Base-by-base conservation (phyloP, 306 rosid species). In the Rubus parviflorus region DNA sequence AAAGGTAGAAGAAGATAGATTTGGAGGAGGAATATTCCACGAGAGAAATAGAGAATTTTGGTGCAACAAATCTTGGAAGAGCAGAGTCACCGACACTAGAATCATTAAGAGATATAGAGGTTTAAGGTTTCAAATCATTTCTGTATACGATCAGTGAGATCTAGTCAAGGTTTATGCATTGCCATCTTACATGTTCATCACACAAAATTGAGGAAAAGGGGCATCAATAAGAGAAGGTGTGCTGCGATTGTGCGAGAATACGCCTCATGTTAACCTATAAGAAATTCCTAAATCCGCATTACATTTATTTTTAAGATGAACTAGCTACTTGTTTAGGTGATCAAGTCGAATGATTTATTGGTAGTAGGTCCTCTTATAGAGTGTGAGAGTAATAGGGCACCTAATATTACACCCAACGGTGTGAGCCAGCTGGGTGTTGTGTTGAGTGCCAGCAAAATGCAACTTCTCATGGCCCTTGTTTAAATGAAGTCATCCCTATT, bases 81-180 rank as follows among this genome's bases (percentile, higher is more conserved):
- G 43, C 4, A 25, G 12, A 46, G 78, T 14, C 78, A 74, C 78
- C 78, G 78, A 61, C 60, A 46, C 70, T 45, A 5, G 25, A 58
- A 58, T 58, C 54, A 25, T 14, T 54, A 20, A n/a, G 1, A 54
- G 22, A 54, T n/a, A 5, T 3, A 7, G 61, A 54, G 25, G 61
- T 19, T 6, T n/a, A 54, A 7, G 25, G n/a, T 16, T 51, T 51
- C 48, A 45, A 45, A 45, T 45, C 48, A 45, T 45, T 45, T 25
- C 30, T 25, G 30, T 25, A 25, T 25, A 25, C 30, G 0, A 25
- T 0, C 30, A 30, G 35, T 30, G 35, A 30, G 35, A 30, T 30
- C 35, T 30, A 30, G 35, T 30, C 35, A 0, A 30, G 35, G 35
- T 30, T 30, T 30, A 30, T 30, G 35, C 35, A 30, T 30, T 30